Base-by-base conservation (phyloP, 257 asterid species). In the Plectranthus barbatus region DNA sequence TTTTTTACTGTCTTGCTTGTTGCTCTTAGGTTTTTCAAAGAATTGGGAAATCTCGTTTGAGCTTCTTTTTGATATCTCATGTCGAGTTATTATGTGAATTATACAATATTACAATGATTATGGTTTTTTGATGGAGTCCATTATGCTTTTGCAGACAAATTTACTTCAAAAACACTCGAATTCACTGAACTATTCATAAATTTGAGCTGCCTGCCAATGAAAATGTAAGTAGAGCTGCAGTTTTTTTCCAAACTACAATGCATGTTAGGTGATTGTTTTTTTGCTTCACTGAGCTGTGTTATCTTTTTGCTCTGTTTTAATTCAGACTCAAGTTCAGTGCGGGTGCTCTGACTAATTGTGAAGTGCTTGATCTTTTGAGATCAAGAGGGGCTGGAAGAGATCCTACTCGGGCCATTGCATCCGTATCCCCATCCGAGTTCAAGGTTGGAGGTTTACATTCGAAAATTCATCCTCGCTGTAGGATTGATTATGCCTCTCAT, bases 361-460 rank as follows among this genome's bases (percentile, higher is more conserved):
- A 88, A 74, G 86, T 88, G 58, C 98, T 88, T 41, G 85, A 83
- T 59, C 85, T 80, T 50, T 75, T 91, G 69, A 73, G 86, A 76
- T 83, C 92, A 4, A 75, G 94, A 81, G 98, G 92, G 5, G 95
- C 95, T 58, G 93, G 90, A 36, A 86, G 63, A 56, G 95, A 88
- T 71, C 84, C 84, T 54, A 77, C 92, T 2, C 85, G 93, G 11
- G 76, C 77, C 65, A 75, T 84, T 56, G 83, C 84, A 46, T 64
- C 91, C 1, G 74, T 91, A 3, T 68, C 83, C 0, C 83, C 79
- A 29, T 83, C 87, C 34, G 97, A 92, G 76, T 86, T 80, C 79
- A 84, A 88, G 95, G 98, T 88, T 41, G 8, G 56, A 36, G 41
- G 13, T 8, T 36, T 36, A 7, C 11, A 10, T 3, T 36, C 13